These are phyloP conservation scores for Globisporangium parvum DNA, from an alignment of 352 stramenopile species.

Conservation along the genomic window DNA sequence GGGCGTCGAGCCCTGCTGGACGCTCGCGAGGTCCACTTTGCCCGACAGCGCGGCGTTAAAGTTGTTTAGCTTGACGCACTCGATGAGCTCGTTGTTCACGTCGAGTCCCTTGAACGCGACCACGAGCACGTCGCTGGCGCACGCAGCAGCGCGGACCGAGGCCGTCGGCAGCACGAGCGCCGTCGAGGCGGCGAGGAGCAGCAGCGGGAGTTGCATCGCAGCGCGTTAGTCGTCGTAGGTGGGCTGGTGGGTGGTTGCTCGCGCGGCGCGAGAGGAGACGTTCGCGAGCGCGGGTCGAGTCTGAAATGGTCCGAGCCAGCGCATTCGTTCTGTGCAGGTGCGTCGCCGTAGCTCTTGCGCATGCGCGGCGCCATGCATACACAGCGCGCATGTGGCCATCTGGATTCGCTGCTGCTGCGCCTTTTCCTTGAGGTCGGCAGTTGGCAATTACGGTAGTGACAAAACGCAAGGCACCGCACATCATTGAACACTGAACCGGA, in stretches of 20 bases:
- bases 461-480: no score
- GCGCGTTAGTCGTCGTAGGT: background rate
- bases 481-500: no score
- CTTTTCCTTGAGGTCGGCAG: no score
- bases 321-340: constrained; percentile 2
- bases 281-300: background rate
- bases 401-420: no score
- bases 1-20: constrained; percentile 25
- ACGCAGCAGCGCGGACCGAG: constrained; percentile 23
- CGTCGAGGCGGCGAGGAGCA: constrained; percentile 6
- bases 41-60: constrained; percentile 41
- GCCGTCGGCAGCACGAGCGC: constrained; percentile 16
- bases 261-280: background rate
- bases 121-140: constrained; percentile 35
- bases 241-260: background rate
- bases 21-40: constrained; percentile 33
- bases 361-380: background rate
- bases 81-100: constrained; percentile 39
- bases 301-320: background rate
- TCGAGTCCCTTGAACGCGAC: constrained; percentile 43
- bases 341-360: no score
- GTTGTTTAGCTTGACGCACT: constrained; percentile 43
- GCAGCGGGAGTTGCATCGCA: background rate
- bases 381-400: no score
- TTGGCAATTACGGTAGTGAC: no score